phyloP scores from a whole-genome alignment of 345 rosid genomes.

The Lumnitzera racemosa region DNA sequence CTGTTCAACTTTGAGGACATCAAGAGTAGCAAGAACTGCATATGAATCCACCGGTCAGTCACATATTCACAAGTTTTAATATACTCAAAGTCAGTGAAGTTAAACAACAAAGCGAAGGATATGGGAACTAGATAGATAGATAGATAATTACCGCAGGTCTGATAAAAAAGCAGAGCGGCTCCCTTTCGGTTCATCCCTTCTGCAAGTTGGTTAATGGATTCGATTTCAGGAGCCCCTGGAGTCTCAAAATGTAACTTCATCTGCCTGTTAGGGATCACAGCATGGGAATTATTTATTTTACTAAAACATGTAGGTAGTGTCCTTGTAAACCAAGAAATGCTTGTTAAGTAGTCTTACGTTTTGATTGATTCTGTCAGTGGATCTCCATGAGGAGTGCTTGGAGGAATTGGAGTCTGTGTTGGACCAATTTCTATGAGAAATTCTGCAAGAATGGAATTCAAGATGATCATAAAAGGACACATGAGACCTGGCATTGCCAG shows the following conservation, averaged over 20 bases:
- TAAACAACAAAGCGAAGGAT: neutral
- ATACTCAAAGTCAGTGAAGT: neutral
- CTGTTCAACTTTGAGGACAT: conserved; percentile 51
- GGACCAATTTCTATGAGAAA: conserved; percentile 69
- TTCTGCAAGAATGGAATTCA: conserved; percentile 25
- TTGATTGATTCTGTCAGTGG: conserved; percentile 59
- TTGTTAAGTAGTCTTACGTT: conserved; percentile 28
- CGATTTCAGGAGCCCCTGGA: conserved; percentile 60
- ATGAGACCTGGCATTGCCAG: neutral
- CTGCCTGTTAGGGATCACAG: conserved; percentile 35
- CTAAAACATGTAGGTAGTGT: neutral
- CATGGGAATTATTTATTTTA: neutral
- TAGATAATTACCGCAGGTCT: conserved; percentile 55
- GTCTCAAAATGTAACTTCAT: conserved; percentile 74
- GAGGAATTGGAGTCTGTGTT: conserved; percentile 54
- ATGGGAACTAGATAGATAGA: conserved; percentile 2
- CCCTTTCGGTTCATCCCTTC: conserved; percentile 60
- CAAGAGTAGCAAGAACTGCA: conserved; percentile 68
- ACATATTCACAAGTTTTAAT: neutral
- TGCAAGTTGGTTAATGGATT: conserved; percentile 60
- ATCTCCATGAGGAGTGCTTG: conserved; percentile 35
- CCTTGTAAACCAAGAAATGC: neutral
- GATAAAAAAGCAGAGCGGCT: conserved; percentile 82
- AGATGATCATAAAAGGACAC: neutral
- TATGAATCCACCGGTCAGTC: neutral